Conservation (phyloP, 2,329 filamentous ascomycete species). For the Cercospora sp. region DNA sequence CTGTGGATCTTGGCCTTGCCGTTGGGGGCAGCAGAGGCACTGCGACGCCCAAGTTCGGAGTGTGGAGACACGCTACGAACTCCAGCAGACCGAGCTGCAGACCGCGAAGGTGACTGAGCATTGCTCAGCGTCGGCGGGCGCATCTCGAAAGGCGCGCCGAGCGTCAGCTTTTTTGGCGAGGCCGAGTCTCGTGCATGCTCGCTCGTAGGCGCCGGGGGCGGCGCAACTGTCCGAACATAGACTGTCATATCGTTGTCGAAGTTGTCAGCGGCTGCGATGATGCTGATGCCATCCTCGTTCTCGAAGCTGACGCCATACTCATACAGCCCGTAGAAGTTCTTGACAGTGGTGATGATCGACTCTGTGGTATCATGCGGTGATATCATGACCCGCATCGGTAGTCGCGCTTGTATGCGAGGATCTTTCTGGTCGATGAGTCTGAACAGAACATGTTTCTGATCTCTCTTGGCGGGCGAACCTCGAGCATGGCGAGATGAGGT, state of each 20-base stretch:
- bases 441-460: constrained; percentile 73
- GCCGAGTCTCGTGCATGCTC: constrained; percentile 34
- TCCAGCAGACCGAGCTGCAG: constrained; percentile 68
- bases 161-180: constrained; percentile 56
- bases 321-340: constrained; percentile 98
- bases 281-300: constrained; percentile 80
- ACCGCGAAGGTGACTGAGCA: constrained; percentile 64
- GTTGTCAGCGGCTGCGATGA: constrained; percentile 96
- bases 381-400: constrained; percentile 86
- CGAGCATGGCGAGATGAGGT: constrained; percentile 30
- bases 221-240: constrained; percentile 65
- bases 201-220: constrained; percentile 23
- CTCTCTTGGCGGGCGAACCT: constrained; percentile 39
- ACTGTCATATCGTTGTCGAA: constrained; percentile 89
- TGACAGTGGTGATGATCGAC: constrained; percentile 96
- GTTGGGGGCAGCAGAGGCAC: constrained; percentile 70
- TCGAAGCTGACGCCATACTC: constrained; percentile 91
- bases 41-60: constrained; percentile 69
- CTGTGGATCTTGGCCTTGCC: constrained; percentile 57
- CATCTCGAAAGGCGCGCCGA: constrained; percentile 66
- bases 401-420: constrained; percentile 56
- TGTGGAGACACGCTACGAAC: constrained; percentile 78
- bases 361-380: constrained; percentile 95
- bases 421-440: constrained; percentile 59
- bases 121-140: constrained; percentile 60